Evolutionary conservation across 2,329 filamentous ascomycete species (phyloP), one percentile per base, ranked within the genome.

Genomic region (Alternaria sp.): DNA sequence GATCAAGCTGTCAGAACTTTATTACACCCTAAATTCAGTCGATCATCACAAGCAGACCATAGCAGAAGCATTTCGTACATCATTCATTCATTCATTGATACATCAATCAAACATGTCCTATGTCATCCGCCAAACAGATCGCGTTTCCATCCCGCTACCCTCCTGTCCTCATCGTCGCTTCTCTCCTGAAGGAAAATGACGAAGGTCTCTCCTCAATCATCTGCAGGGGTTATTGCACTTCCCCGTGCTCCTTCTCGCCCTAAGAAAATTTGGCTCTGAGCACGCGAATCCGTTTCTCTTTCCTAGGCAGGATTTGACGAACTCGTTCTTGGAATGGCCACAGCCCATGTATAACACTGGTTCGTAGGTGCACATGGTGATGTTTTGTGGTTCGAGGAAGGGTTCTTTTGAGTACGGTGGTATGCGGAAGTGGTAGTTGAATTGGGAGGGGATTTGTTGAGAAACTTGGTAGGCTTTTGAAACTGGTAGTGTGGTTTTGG

Each of bases 1-100:
- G 0, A 10, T 41, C 4, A 0, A 0, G 33, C 33, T 18, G 1
- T 37, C 33, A n/a, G 14, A 37, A 37, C 30, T 8, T 2, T 6
- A 33, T 7, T 2, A 33, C 14, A 33, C 6, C 2, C 6, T 15
- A 33, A 6, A 15, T 15, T 3, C 6, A 15, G 5, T 3, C 33
- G 4, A 37, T n/a, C 33, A 37, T 4, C 7, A 9, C 33, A 5
- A 14, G 33, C 33, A 37, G 4, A n/a, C 4, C 14, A 37, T 7
- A 37, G 2, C 15, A 4, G 2, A 11, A 41, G 1, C 37, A 41
- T 18, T 6, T 41, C n/a, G 5, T 41, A 18, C 37, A 41, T 41
- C 15, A 10, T n/a, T 10, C 1, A 41, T 41, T 41, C 15, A 41
- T 41, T 10, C 30, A 33, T 33, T 30, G 26, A 33, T 33, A 14